Base-by-base conservation (phyloP, 306 rosid genomes). In the Vicia sativa region DNA sequence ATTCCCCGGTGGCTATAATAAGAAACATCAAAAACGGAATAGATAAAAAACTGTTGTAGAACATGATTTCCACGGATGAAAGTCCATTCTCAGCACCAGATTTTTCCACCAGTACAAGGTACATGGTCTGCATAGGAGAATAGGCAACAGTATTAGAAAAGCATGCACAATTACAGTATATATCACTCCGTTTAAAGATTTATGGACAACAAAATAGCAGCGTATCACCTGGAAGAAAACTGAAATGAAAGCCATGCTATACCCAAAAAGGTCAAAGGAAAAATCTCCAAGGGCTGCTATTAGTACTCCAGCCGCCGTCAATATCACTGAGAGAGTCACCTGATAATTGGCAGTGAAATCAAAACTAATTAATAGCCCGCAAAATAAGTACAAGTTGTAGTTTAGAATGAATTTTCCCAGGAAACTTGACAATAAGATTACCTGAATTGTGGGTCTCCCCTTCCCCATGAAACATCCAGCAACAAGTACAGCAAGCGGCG, bases 51-150 rank as follows among this genome's bases (percentile, higher is more conserved):
- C 99, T 90, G 87, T 93, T 88, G 53, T 90, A 93, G 77, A 90
- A 90, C 99, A 93, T 88, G 72, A 93, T 90, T 81, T 93, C 99
- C 59, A 90, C 52, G 1, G 99, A 93, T 11, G 96, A 83, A 65
- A 90, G 92, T 73, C 97, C 96, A 60, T 88, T 85, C 82, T 93
- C 99, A 50, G 92, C 99, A 43, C 99, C 97, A 26, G 99, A 93
- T 77, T 79, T 90, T 84, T 93, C 96, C 77, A 93, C 97, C 79
- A 93, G 77, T 60, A 90, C 89, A 62, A 93, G 95, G 86, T 88
- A 93, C 99, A 93, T 93, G 76, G 97, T 93, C 99, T 90, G 90
- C 77, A 74, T 45, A 42, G 14, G 19, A 57, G 62, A 13, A 65
- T 49, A 80, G 37, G 77, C 28, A 78, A 62, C 50, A 61, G 10